phyloP scores from a whole-genome alignment of 208 protist species.

The Porcisia deanei region DNA sequence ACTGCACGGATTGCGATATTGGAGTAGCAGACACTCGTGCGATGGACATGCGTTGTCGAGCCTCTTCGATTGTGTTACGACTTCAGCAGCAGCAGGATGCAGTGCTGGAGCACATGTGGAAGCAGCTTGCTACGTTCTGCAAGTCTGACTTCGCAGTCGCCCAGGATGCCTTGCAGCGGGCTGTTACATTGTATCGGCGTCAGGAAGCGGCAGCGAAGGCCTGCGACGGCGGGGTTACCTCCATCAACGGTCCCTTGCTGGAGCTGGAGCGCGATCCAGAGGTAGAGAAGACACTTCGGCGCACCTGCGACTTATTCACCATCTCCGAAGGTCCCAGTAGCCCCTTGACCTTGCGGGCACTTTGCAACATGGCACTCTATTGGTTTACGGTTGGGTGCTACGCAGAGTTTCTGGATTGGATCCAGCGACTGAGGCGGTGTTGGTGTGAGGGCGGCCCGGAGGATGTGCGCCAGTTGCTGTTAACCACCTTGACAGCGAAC shows the following conservation, averaged over 20 bases:
- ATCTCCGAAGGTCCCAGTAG: not conserved
- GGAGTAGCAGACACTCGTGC: too few relatives aligned
- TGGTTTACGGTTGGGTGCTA: slow-evolving; percentile 34
- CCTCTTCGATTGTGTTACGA: not conserved
- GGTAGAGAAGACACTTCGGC: not conserved
- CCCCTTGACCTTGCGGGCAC: not conserved
- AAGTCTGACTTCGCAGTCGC: slow-evolving; percentile 33
- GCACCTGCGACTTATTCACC: not conserved
- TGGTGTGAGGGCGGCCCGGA: slow-evolving; percentile 32
- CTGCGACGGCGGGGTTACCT: not conserved
- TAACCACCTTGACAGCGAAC: slow-evolving; percentile 7
- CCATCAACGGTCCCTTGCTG: not conserved
- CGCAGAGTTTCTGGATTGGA: slow-evolving; percentile 28
- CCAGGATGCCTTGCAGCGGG: slow-evolving; percentile 36
- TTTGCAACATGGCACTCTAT: slow-evolving; percentile 37
- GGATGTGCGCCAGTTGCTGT: slow-evolving; percentile 30
- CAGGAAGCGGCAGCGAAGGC: not conserved
- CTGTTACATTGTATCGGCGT: slow-evolving; percentile 29
- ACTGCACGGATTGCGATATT: too few relatives aligned
- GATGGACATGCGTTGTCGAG: too few relatives aligned
- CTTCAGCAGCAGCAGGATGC: slow-evolving; percentile 16
- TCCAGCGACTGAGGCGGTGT: slow-evolving; percentile 28
- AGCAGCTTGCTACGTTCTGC: slow-evolving; percentile 35
- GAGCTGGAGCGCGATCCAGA: not conserved
- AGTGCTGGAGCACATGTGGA: slow-evolving; percentile 38